These are phyloP conservation scores for Macrophomina pseudophaseolina DNA, from an alignment of 2,329 filamentous ascomycete species.

Conservation along the genomic window DNA sequence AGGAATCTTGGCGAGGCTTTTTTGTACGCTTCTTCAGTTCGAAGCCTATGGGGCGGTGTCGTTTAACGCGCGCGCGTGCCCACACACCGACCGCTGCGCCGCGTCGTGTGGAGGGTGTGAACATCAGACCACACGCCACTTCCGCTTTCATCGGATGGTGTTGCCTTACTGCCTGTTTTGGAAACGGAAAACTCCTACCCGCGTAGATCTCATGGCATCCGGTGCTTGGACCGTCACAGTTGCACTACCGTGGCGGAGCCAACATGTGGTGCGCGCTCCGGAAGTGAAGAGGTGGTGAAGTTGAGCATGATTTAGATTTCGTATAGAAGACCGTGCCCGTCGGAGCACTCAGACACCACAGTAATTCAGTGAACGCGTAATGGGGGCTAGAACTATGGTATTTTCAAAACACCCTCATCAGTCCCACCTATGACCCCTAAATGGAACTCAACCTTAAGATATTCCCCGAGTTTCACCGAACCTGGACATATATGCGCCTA, in stretches of 20 bases:
- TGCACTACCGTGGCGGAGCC: not conserved
- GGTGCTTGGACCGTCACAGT: not conserved
- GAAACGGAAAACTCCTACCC: not conserved
- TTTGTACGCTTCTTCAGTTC: not conserved
- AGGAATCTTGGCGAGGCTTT: not conserved
- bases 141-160: not conserved
- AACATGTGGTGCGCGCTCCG: not conserved
- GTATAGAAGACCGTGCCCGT: not conserved
- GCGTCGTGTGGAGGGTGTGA: not conserved
- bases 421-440: not conserved
- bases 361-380: not conserved
- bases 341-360: conserved; percentile 1
- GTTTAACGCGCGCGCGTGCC: not conserved
- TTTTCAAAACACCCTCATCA: conserved; percentile 20
- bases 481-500: not conserved
- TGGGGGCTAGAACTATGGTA: not conserved
- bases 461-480: not conserved
- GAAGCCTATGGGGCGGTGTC: conserved; percentile 2
- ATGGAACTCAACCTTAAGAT: not conserved
- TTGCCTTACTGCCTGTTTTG: not conserved
- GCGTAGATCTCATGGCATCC: not conserved
- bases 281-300: not conserved
- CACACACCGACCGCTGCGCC: not conserved
- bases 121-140: not conserved
- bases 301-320: not conserved